phyloP scores from a whole-genome alignment of 192 early-diverging fungal species.

The Umbelopsis sp. region DNA sequence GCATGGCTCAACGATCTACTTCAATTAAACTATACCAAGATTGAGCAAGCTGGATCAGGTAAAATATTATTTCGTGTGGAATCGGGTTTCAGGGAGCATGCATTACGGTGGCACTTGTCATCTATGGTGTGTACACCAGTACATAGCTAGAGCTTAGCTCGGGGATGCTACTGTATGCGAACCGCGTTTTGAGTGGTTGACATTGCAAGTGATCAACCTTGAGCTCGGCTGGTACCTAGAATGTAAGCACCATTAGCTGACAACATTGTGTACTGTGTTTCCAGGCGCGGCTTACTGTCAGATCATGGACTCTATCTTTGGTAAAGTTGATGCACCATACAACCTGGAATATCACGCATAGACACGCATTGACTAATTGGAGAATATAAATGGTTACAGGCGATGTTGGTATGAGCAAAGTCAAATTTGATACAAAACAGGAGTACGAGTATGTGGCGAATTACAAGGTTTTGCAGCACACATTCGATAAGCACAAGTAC shows the following conservation, averaged over 20 bases:
- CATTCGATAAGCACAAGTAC: slow-evolving; percentile 84
- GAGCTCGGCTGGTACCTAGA: too few relatives aligned
- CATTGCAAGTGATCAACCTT: too few relatives aligned
- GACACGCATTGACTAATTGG: slow-evolving; percentile 8
- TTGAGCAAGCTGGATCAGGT: slow-evolving; percentile 95
- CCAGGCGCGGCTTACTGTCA: slow-evolving; percentile 72
- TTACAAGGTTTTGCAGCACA: slow-evolving; percentile 91
- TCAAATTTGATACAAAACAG: slow-evolving; percentile 94
- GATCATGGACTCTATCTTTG: slow-evolving; percentile 71
- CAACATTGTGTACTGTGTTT: not conserved
- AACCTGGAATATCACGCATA: not conserved
- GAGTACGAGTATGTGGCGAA: slow-evolving; percentile 97
- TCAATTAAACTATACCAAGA: slow-evolving; percentile 86
- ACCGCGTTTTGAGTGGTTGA: too few relatives aligned
- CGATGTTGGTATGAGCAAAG: slow-evolving; percentile 84
- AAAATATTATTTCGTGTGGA: slow-evolving; percentile 5
- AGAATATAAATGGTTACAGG: slow-evolving; percentile 33
- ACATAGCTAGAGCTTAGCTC: too few relatives aligned
- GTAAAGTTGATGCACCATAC: slow-evolving; percentile 36
- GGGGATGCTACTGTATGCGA: too few relatives aligned
- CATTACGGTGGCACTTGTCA: too few relatives aligned
- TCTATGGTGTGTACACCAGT: too few relatives aligned
- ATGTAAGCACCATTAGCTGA: too few relatives aligned
- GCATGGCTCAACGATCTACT: slow-evolving; percentile 95
- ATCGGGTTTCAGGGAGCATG: too few relatives aligned